phyloP scores from a whole-genome alignment of 768 basidiomycete genomes.

The Boletus vinaceobasis region DNA sequence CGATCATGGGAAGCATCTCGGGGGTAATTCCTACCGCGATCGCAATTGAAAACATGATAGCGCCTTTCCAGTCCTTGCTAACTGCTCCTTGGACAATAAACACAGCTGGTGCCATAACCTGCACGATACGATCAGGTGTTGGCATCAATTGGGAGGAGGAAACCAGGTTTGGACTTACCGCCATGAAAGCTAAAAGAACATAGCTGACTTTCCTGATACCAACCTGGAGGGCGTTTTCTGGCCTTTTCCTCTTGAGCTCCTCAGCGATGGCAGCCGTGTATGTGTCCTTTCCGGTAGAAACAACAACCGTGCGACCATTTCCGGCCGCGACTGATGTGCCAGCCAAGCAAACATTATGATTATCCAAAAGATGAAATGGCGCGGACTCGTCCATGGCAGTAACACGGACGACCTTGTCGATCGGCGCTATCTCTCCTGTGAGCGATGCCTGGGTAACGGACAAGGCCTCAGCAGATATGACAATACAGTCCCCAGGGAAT shows the following conservation, averaged over 20 bases:
- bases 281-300: slow-evolving; percentile 32
- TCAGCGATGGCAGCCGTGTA: slow-evolving; percentile 36
- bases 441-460: slow-evolving; percentile 35
- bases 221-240: slow-evolving; percentile 33
- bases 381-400: slow-evolving; percentile 14
- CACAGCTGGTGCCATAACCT: slow-evolving; percentile 31
- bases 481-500: slow-evolving; percentile 34
- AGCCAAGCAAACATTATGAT: slow-evolving; percentile 32
- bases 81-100: slow-evolving; percentile 31
- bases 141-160: neutral
- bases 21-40: slow-evolving; percentile 32
- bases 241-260: slow-evolving; percentile 30
- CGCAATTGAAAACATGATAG: slow-evolving; percentile 32
- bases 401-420: slow-evolving; percentile 28
- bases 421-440: slow-evolving; percentile 35
- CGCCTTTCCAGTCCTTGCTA: slow-evolving; percentile 31
- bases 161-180: slow-evolving; percentile 12
- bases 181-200: slow-evolving; percentile 31
- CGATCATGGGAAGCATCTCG: slow-evolving; percentile 35
- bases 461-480: slow-evolving; percentile 34
- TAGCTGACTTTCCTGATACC: slow-evolving; percentile 35
- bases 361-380: slow-evolving; percentile 30
- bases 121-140: neutral
- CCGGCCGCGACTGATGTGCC: slow-evolving; percentile 35
- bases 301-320: slow-evolving; percentile 29